phyloP scores from a whole-genome alignment of 139 green algal species.

The Trebouxia sp. region DNA sequence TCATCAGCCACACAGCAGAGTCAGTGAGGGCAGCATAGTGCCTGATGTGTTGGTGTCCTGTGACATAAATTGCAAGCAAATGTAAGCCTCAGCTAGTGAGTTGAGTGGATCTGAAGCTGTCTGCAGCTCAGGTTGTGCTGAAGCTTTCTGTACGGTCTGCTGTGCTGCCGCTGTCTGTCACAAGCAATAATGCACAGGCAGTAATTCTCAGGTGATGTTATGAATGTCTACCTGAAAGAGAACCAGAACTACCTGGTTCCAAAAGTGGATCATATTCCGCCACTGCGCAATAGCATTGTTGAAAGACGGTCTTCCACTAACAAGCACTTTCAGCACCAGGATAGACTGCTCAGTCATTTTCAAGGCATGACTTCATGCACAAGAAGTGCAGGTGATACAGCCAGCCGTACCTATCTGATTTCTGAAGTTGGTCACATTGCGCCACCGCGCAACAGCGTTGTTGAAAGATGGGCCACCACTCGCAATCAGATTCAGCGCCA shows the following conservation, averaged over 20 bases:
- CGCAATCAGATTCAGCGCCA: slow-evolving; percentile 23
- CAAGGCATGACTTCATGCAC: not conserved
- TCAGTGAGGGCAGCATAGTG: not conserved
- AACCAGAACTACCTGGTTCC: not conserved
- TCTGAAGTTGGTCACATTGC: slow-evolving; percentile 21
- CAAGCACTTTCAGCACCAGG: not conserved
- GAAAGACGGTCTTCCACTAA: not conserved
- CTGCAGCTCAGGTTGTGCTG: no score
- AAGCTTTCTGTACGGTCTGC: no score
- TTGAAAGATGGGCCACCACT: slow-evolving; percentile 2
- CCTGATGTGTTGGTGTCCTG: no score
- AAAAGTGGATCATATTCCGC: not conserved
- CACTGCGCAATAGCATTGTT: not conserved
- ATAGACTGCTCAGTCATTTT: not conserved
- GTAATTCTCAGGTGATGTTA: no score
- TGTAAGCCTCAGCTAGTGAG: no score
- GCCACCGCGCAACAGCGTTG: slow-evolving; percentile 16
- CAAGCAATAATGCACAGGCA: no score
- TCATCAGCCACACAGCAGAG: not conserved
- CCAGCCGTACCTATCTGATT: slow-evolving; percentile 20
- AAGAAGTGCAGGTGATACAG: not conserved
- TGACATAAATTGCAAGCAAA: no score
- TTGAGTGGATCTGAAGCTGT: no score
- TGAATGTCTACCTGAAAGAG: not conserved
- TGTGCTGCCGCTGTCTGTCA: no score